Base-by-base conservation (phyloP, 1,284 basidiomycete species). In the Cerrena zonata region DNA sequence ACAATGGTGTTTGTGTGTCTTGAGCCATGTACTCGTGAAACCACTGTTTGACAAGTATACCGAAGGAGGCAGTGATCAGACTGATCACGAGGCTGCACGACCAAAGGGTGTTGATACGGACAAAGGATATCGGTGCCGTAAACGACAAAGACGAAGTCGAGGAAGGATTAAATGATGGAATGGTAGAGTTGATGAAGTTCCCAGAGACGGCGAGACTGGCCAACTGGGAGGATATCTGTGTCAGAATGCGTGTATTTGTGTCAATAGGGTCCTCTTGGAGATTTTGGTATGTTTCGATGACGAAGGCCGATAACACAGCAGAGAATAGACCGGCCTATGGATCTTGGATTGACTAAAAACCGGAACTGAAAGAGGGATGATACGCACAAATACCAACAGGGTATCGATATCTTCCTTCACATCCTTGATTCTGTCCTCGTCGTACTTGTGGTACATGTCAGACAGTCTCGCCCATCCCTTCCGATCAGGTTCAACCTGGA, bases 1-100 rank as follows among this genome's bases (percentile, higher is more conserved):
- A 36, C 40, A 22, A 23, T n/a, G 49, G 48, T 22, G 21, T 43
- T 15, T 49, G 42, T 13, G 40, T 25, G 2, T 48, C 48, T 18
- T 47, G 38, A 11, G 45, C 49, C 1, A 40, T 30, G n/a, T 54
- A 47, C 30, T 54, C 40, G 21, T 53, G 48, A 0, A 56, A 38
- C 58, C 58, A 59, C 23, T 59, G 56, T 47, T 58, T 59, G 34
- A 52, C 58, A 13, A 55, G 30, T 7, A 59, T 50, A 3, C 53
- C 54, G n/a, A 53, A 42, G 1, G 51, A 47, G 2, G 58, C 54
- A 10, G 56, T 36, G 0, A 54, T 45, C 21, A 58, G 49, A 37
- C 52, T 56, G 38, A 43, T 40, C 4, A 58, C 26, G 4, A 59
- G 50, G 45, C 56, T 56, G 7, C 46, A 26, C 42, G 58, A 58